Percentiles rank a stretch among this genome's conserved stretches.
phyloP scores from a whole-genome alignment of 2,329 filamentous ascomycete genomes.

The Aspergillus texensis region DNA sequence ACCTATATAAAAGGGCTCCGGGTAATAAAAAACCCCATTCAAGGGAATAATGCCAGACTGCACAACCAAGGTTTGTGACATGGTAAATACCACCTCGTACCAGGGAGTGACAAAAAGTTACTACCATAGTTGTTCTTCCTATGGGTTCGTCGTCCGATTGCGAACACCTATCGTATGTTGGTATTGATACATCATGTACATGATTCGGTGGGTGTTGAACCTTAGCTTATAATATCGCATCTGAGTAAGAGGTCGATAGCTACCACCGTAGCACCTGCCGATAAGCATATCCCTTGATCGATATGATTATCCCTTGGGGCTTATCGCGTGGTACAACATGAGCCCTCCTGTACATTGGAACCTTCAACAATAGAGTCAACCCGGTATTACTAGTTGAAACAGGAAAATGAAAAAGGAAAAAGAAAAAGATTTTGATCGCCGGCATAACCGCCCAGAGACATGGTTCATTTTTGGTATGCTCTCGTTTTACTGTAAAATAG shows the following conservation, averaged over 20 bases:
- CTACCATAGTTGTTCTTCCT: not conserved
- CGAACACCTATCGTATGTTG: not conserved
- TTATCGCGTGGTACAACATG: slow-evolving; percentile 10
- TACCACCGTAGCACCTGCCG: slow-evolving; percentile 8
- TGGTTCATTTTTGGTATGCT: not conserved
- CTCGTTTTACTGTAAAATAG: not conserved
- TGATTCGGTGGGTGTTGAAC: not conserved
- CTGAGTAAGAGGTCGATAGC: not conserved
- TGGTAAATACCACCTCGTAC: slow-evolving; percentile 3
- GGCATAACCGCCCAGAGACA: not conserved
- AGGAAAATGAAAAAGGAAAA: not conserved
- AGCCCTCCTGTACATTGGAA: not conserved
- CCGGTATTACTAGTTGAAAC: not conserved
- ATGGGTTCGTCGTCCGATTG: not conserved
- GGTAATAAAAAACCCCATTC: not conserved
- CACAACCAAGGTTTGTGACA: not conserved
- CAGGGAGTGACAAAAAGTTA: not conserved
- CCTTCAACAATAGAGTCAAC: not conserved
- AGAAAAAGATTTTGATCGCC: not conserved
- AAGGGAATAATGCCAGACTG: not conserved
- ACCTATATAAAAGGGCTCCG: not conserved
- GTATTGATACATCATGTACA: not conserved
- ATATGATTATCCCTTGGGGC: slow-evolving; percentile 3
- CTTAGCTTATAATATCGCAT: not conserved
- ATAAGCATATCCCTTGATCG: slow-evolving; percentile 12